phyloP scores from a whole-genome alignment of 208 protist species.

The Porcisia hertigi region DNA sequence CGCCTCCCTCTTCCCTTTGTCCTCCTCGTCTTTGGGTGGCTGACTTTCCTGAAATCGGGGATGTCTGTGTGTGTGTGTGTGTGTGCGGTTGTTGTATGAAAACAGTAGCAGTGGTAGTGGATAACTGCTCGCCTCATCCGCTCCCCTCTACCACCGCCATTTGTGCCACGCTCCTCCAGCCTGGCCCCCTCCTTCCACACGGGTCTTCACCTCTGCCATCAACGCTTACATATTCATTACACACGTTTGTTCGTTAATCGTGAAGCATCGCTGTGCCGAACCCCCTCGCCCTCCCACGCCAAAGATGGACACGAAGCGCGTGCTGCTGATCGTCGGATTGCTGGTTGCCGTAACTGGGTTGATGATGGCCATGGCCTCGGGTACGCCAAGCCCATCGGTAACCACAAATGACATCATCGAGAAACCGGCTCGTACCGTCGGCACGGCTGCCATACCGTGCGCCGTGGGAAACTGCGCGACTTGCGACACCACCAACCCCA shows the following conservation, averaged over 20 bases:
- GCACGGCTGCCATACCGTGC: neutral
- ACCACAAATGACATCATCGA: neutral
- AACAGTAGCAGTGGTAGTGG: neutral
- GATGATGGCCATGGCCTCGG: neutral
- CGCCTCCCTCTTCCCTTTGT: neutral
- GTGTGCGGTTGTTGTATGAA: neutral
- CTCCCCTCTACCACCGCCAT: neutral
- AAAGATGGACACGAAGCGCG: neutral
- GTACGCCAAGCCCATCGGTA: neutral
- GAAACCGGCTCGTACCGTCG: neutral
- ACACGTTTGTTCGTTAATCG: no score
- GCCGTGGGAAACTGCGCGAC: neutral
- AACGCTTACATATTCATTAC: no score
- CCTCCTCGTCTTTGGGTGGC: no score
- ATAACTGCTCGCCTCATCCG: neutral
- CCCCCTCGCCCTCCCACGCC: neutral
- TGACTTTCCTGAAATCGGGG: no score
- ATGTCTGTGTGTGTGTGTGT: neutral
- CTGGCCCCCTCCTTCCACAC: neutral
- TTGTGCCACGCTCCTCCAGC: neutral
- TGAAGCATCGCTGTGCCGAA: no score
- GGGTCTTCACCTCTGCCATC: no score
- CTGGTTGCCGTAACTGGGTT: neutral
- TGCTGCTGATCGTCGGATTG: neutral
- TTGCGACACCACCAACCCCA: constrained; percentile 2